A percentile compares a stretch with the other conserved stretches of the same genome.
phyloP scores from a whole-genome alignment of 305 asterid genomes.

The Fraxinus nigra region DNA sequence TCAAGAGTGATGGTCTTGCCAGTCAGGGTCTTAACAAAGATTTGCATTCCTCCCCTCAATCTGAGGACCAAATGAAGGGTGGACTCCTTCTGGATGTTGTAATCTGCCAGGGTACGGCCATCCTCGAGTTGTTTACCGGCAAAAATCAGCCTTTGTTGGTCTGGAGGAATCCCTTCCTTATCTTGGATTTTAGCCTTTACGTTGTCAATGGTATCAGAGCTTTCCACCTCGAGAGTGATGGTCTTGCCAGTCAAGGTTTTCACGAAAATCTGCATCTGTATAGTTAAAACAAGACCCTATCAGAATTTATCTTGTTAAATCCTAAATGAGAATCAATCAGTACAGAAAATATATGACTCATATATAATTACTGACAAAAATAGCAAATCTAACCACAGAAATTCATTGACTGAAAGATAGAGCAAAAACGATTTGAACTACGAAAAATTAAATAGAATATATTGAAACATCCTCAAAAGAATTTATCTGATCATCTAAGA shows the following conservation, averaged over 20 bases:
- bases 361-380: neutral
- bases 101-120: constrained; percentile 48
- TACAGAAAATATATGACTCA: neutral
- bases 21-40: constrained; percentile 49
- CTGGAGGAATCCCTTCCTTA: constrained; percentile 48
- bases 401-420: neutral
- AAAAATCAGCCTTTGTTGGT: constrained; percentile 43
- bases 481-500: too few species aligned
- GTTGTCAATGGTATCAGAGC: constrained; percentile 42
- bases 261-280: constrained; percentile 32
- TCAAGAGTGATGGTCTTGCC: constrained; percentile 55
- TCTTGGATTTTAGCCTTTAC: constrained; percentile 46
- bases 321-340: neutral
- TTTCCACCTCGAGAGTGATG: constrained; percentile 41
- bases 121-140: constrained; percentile 51
- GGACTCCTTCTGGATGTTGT: constrained; percentile 46
- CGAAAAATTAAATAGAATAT: neutral
- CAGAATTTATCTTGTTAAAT: neutral
- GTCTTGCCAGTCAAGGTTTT: constrained; percentile 49
- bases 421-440: neutral
- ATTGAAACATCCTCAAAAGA: neutral
- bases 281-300: neutral
- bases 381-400: neutral
- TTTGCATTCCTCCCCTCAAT: constrained; percentile 54
- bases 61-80: constrained; percentile 45